These are phyloP conservation scores for Populus hybrid DNA, from an alignment of 441 rosid species.

Conservation along the genomic window DNA sequence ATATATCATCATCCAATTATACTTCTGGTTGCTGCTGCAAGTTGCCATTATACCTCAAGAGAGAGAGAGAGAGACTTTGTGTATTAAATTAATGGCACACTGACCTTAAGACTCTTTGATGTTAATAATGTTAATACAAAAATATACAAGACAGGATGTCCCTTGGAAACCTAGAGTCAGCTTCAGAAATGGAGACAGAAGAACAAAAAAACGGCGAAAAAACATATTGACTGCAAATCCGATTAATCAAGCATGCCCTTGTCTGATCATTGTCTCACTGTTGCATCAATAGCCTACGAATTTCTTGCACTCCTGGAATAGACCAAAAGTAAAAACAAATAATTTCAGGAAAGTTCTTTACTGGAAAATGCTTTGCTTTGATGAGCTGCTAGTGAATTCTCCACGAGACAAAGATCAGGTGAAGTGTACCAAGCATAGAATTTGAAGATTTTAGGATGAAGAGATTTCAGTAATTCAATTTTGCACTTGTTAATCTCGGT, in stretches of 20 bases:
- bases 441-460: neutral
- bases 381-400: neutral
- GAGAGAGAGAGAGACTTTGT: neutral
- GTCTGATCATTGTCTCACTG: neutral
- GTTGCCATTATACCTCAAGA: neutral
- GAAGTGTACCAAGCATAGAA: neutral
- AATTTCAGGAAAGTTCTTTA: neutral
- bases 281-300: constrained; percentile 15
- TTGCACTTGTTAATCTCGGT: neutral
- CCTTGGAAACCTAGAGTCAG: constrained; percentile 15
- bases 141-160: constrained; percentile 12
- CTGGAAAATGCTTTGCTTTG: neutral
- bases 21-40: neutral
- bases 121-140: constrained; percentile 7
- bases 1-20: neutral
- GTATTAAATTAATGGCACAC: neutral
- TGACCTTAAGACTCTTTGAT: neutral
- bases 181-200: constrained; percentile 16
- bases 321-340: neutral
- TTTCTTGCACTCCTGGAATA: constrained; percentile 36
- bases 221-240: neutral
- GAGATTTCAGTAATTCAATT: neutral
- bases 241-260: neutral
- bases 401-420: neutral
- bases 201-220: constrained; percentile 8